These are phyloP conservation scores for Coccinonectria pachysandricola DNA, from an alignment of 2,329 filamentous ascomycete genomes.

Conservation along the genomic window DNA sequence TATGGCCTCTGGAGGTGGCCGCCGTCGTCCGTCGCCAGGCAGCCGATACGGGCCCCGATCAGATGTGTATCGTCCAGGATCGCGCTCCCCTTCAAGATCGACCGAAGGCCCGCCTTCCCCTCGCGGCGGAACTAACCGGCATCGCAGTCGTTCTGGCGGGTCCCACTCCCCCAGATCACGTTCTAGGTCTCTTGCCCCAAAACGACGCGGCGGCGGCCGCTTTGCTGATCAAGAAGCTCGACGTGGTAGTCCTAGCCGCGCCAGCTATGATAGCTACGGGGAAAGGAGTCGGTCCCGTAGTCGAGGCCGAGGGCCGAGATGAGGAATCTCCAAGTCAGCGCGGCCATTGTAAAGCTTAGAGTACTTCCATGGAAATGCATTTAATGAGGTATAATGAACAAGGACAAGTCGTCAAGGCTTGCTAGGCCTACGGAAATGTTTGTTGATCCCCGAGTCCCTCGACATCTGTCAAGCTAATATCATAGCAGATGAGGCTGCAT, in stretches of 20 bases:
- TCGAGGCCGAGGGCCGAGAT: constrained; percentile 25
- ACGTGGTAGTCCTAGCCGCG: constrained; percentile 38
- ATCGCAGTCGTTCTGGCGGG: constrained; percentile 34
- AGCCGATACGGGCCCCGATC: constrained; percentile 32
- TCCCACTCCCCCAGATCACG: constrained; percentile 40
- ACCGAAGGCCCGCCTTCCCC: constrained; percentile 30
- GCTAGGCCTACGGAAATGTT: too few species aligned
- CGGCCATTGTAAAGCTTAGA: too few species aligned
- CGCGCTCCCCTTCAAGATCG: constrained; percentile 37
- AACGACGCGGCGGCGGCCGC: constrained; percentile 21
- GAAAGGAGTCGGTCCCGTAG: constrained; percentile 32
- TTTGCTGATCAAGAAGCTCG: constrained; percentile 24
- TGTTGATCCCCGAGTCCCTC: too few species aligned
- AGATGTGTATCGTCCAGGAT: constrained; percentile 54
- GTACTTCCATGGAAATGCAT: too few species aligned
- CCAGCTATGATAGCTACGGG: constrained; percentile 33
- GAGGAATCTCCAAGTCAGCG: too few species aligned
- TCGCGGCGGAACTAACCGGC: constrained; percentile 26
- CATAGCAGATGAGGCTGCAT: too few species aligned
- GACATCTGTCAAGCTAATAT: too few species aligned
- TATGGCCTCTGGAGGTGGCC: constrained; percentile 26
- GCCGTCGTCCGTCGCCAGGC: constrained; percentile 25
- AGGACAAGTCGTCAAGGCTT: too few species aligned
- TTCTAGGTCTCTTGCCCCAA: constrained; percentile 30
- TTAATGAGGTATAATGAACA: too few species aligned